A percentile compares a stretch with the other conserved stretches of the same genome.
Conservation (phyloP, 2,329 filamentous ascomycete species). For the Hysterium pulicare region DNA sequence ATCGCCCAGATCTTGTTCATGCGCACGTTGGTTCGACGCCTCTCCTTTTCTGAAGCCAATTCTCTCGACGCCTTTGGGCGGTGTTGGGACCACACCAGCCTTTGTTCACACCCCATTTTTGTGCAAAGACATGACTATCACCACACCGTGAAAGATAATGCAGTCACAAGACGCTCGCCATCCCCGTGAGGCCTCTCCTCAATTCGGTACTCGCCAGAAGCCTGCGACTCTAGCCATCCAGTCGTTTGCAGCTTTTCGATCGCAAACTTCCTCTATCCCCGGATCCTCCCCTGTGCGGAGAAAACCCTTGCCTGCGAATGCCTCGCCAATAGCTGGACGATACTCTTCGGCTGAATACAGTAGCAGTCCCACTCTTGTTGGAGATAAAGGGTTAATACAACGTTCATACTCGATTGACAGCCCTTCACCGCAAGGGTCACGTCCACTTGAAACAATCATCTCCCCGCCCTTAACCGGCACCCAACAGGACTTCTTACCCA, state of each 20-base stretch:
- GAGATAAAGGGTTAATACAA: conserved; percentile 16
- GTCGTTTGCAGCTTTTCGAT: conserved; percentile 44
- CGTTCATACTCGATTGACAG: conserved; percentile 29
- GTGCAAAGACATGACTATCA: conserved; percentile 6
- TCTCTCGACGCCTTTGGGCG: background rate
- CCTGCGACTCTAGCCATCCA: conserved; percentile 38
- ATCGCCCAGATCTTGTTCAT: background rate
- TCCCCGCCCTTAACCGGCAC: conserved; percentile 30
- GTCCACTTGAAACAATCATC: conserved; percentile 21
- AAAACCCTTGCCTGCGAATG: conserved; percentile 53
- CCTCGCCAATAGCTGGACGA: conserved; percentile 45
- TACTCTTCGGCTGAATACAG: conserved; percentile 41
- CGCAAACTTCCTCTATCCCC: conserved; percentile 41
- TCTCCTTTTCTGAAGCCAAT: conserved; percentile 5
- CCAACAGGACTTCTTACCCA: conserved; percentile 31
- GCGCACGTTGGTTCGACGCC: conserved; percentile 1
- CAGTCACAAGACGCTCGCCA: conserved; percentile 4
- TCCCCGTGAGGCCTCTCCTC: conserved; percentile 1
- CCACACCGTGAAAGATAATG: conserved; percentile 3
- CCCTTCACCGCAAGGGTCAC: conserved; percentile 21
- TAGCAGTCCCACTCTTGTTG: conserved; percentile 35
- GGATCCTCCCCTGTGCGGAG: conserved; percentile 47
- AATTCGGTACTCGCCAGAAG: conserved; percentile 22
- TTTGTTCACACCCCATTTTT: conserved; percentile 1
- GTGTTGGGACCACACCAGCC: background rate